Evolutionary conservation across 2,329 filamentous ascomycete species (phyloP).

Genomic region (Epichloe gansuensis): DNA sequence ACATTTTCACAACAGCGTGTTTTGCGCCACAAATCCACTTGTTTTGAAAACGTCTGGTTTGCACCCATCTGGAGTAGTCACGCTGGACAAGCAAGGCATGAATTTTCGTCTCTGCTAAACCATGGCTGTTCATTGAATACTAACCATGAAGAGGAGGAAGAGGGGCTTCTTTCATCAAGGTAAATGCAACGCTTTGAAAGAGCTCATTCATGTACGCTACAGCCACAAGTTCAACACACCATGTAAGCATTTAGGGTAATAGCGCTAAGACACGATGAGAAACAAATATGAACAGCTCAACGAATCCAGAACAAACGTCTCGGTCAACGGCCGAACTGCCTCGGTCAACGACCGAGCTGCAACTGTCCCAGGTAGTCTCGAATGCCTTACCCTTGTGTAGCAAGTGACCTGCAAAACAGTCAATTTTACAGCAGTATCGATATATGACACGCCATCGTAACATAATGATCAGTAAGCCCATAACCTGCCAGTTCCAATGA

Average conservation of each 20-base stretch:
- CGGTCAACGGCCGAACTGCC: not conserved
- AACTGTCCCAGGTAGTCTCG: not conserved
- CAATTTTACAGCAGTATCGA: not conserved
- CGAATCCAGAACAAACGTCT: not conserved
- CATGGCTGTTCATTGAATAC: too few species aligned
- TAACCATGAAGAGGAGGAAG: too few species aligned
- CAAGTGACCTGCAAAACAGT: not conserved
- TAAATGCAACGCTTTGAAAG: not conserved
- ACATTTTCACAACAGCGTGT: too few species aligned
- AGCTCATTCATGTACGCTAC: not conserved
- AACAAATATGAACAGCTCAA: too few species aligned
- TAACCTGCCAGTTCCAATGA: not conserved
- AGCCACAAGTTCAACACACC: not conserved
- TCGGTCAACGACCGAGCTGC: not conserved
- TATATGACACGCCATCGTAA: not conserved
- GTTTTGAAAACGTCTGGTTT: too few species aligned
- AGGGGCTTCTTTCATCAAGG: too few species aligned
- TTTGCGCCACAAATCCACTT: too few species aligned
- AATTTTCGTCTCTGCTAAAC: too few species aligned
- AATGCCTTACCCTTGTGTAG: not conserved
- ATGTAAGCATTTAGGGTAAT: not conserved
- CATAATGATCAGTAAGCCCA: not conserved
- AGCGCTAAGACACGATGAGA: too few species aligned
- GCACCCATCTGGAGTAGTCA: too few species aligned
- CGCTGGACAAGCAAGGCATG: too few species aligned